These are phyloP conservation scores for Aspergillus steynii DNA, from an alignment of 495 filamentous ascomycete genomes.

Conservation along the genomic window DNA sequence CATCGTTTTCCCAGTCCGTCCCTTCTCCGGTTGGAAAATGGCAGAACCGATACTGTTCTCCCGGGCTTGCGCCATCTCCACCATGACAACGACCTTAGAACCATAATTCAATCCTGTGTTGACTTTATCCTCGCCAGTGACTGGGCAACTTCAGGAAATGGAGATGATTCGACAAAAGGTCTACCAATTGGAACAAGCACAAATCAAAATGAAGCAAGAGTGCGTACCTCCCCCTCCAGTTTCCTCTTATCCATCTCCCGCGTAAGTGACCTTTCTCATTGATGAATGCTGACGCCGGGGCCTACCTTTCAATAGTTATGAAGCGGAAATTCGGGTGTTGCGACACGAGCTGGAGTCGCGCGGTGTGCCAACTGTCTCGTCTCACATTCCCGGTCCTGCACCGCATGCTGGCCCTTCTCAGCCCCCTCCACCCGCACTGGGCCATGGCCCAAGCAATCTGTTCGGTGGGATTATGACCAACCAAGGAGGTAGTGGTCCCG, in stretches of 20 bases:
- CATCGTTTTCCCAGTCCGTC: slow-evolving; percentile 8
- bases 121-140: slow-evolving; percentile 57
- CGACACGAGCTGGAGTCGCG: slow-evolving; percentile 87
- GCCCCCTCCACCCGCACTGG: slow-evolving; percentile 80
- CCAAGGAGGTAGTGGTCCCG: slow-evolving; percentile 79
- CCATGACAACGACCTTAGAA: background rate
- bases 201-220: slow-evolving; percentile 86
- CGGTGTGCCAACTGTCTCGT: slow-evolving; percentile 66
- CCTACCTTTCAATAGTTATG: slow-evolving; percentile 63
- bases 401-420: slow-evolving; percentile 78
- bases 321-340: slow-evolving; percentile 83
- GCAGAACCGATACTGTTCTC: background rate
- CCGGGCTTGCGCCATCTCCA: background rate
- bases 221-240: slow-evolving; percentile 44
- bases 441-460: slow-evolving; percentile 87
- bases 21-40: background rate
- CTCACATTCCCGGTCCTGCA: slow-evolving; percentile 62
- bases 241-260: background rate
- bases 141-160: slow-evolving; percentile 86
- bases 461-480: slow-evolving; percentile 97
- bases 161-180: slow-evolving; percentile 89
- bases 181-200: slow-evolving; percentile 83
- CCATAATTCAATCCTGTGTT: background rate
- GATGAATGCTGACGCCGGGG: slow-evolving; percentile 2
- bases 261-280: background rate